A percentile compares a stretch with the other conserved stretches of the same genome.
Conservation (phyloP, 805 yeast species). For the Candida dendrica region DNA sequence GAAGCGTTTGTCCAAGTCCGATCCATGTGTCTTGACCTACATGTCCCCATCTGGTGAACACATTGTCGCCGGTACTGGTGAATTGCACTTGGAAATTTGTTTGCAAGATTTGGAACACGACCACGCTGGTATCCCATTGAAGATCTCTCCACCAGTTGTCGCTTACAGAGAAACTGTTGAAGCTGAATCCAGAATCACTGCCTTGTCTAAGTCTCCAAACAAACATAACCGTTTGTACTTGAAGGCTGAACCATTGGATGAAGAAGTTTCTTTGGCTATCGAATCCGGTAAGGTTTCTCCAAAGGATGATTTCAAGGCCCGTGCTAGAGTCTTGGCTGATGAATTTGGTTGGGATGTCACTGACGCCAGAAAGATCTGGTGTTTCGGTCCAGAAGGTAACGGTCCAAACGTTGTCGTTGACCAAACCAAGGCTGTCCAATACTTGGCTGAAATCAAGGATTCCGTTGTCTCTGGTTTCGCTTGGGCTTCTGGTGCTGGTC, state of each 20-base stretch:
- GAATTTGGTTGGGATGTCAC: slow-evolving; percentile 99
- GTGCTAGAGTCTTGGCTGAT: slow-evolving; percentile 98
- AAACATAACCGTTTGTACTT: slow-evolving; percentile 99
- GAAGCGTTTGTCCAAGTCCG: slow-evolving; percentile 98
- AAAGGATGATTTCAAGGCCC: slow-evolving; percentile 96
- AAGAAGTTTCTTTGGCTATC: slow-evolving; percentile 87
- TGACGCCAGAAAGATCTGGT: slow-evolving; percentile 99
- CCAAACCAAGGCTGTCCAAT: slow-evolving; percentile 99
- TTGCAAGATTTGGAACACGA: slow-evolving; percentile 92
- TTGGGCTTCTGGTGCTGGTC: slow-evolving; percentile 99
- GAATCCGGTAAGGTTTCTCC: slow-evolving; percentile 89
- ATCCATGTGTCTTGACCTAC: slow-evolving; percentile 90
- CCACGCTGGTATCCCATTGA: slow-evolving; percentile 99
- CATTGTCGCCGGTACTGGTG: slow-evolving; percentile 99
- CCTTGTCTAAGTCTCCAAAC: slow-evolving; percentile 99
- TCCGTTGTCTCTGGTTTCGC: slow-evolving; percentile 99
- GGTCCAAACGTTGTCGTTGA: slow-evolving; percentile 99
- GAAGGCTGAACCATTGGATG: slow-evolving; percentile 93
- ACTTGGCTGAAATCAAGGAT: slow-evolving; percentile 98
- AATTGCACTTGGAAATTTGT: slow-evolving; percentile 98
- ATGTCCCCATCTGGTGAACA: slow-evolving; percentile 98
- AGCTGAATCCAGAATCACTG: slow-evolving; percentile 88
- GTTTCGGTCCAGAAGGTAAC: slow-evolving; percentile 99
- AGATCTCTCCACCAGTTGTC: slow-evolving; percentile 96
- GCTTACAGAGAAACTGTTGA: slow-evolving; percentile 98